Percentiles rank a stretch among this genome's conserved stretches.
Evolutionary conservation across 1,284 basidiomycete species (phyloP).

Genomic region (Ustanciosporium gigantosporum): DNA sequence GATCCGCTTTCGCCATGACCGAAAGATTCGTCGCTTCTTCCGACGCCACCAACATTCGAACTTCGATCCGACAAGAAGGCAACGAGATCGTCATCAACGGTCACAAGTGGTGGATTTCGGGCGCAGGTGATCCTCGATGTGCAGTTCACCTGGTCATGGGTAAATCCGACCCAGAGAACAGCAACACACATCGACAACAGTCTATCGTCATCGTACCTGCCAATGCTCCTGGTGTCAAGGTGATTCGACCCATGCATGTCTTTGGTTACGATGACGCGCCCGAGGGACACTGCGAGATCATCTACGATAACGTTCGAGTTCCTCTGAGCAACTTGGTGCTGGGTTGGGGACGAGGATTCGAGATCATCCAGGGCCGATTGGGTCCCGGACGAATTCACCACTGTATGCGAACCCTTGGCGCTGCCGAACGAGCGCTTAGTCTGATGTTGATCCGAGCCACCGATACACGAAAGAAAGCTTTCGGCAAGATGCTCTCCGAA

Average conservation of each 20-base stretch:
- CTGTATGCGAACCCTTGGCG: slow-evolving; percentile 88
- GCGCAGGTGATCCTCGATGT: slow-evolving; percentile 90
- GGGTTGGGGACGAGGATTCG: slow-evolving; percentile 91
- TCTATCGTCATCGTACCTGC: slow-evolving; percentile 91
- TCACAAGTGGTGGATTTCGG: slow-evolving; percentile 99
- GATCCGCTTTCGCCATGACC: slow-evolving; percentile 68
- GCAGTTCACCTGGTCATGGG: slow-evolving; percentile 91
- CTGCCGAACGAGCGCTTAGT: slow-evolving; percentile 82
- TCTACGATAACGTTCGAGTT: slow-evolving; percentile 90
- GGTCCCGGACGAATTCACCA: slow-evolving; percentile 97
- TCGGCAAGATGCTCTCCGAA: slow-evolving; percentile 86
- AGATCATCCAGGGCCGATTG: slow-evolving; percentile 96
- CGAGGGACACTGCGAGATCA: slow-evolving; percentile 86
- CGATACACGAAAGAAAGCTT: slow-evolving; percentile 85
- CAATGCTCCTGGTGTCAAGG: slow-evolving; percentile 80
- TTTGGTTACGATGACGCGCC: slow-evolving; percentile 61
- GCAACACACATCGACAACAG: slow-evolving; percentile 78
- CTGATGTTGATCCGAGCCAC: slow-evolving; percentile 89
- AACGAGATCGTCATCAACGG: slow-evolving; percentile 91
- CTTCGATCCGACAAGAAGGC: slow-evolving; percentile 81
- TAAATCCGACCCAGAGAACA: slow-evolving; percentile 78
- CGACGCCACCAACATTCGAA: slow-evolving; percentile 92
- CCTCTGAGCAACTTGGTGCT: slow-evolving; percentile 80
- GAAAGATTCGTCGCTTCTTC: slow-evolving; percentile 73
- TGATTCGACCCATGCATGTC: slow-evolving; percentile 88